These are phyloP conservation scores for Debaryomyces tyrocola DNA, from an alignment of 805 yeast species.

Conservation along the genomic window DNA sequence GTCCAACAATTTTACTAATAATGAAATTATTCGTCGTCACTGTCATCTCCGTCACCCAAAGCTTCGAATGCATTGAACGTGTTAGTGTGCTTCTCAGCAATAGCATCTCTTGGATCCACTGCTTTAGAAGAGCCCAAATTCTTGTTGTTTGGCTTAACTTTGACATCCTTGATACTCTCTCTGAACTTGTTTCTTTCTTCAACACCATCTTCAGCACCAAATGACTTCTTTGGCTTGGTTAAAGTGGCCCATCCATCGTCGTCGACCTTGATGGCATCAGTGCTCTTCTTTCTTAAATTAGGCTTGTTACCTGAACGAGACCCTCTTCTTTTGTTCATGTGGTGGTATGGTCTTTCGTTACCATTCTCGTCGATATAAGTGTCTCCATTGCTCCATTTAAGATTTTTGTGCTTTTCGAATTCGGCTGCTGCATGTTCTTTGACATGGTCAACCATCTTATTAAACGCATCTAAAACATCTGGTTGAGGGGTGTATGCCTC, in stretches of 20 bases:
- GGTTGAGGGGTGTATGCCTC: conserved; percentile 61
- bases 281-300: conserved; percentile 56
- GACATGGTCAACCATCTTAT: conserved; percentile 65
- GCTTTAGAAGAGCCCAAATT: conserved; percentile 74
- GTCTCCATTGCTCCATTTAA: conserved; percentile 40
- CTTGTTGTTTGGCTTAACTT: conserved; percentile 69
- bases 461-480: conserved; percentile 63
- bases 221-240: conserved; percentile 45
- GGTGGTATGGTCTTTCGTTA: conserved; percentile 44
- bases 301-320: conserved; percentile 50
- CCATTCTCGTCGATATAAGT: conserved; percentile 47
- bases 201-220: conserved; percentile 49
- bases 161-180: conserved; percentile 52
- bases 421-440: conserved; percentile 43
- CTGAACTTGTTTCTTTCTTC: conserved; percentile 48
- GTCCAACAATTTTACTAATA: not conserved
- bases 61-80: conserved; percentile 84
- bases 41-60: conserved; percentile 59
- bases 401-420: conserved; percentile 22
- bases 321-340: conserved; percentile 61
- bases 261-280: conserved; percentile 54
- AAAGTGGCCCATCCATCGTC: conserved; percentile 84
- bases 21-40: conserved; percentile 10
- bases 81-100: conserved; percentile 64
- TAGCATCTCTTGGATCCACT: conserved; percentile 68